A percentile compares a stretch with the other conserved stretches of the same genome.
These are phyloP conservation scores for Paraphaeosphaeria minitans DNA, from an alignment of 2,329 filamentous ascomycete genomes.

Conservation along the genomic window DNA sequence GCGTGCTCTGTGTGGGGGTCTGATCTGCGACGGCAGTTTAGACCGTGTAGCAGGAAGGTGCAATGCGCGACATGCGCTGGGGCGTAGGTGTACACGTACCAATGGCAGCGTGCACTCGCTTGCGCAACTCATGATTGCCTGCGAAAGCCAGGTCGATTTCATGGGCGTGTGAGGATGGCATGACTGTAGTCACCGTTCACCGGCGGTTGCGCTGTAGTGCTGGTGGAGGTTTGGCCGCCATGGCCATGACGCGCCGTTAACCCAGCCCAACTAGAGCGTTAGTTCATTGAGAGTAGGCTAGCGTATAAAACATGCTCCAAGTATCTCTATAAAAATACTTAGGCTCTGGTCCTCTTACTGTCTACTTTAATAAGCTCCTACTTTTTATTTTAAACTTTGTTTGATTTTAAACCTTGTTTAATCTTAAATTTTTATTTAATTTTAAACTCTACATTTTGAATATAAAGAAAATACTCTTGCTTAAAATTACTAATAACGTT, in stretches of 20 bases:
- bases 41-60: constrained; percentile 11
- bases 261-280: no score
- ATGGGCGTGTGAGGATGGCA: constrained; percentile 27
- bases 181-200: constrained; percentile 3
- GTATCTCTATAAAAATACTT: no score
- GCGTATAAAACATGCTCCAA: no score
- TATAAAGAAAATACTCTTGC: no score
- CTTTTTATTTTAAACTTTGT: no score
- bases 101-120: constrained; percentile 46
- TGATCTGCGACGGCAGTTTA: constrained; percentile 30
- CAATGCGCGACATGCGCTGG: constrained; percentile 2
- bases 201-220: constrained; percentile 9
- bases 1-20: constrained; percentile 36
- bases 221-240: constrained; percentile 16
- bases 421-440: no score
- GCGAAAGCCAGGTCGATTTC: constrained; percentile 45
- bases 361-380: no score
- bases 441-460: no score
- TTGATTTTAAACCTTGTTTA: no score
- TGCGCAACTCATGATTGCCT: constrained; percentile 41
- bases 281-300: no score
- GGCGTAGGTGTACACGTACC: constrained; percentile 22
- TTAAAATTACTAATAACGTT: no score
- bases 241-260: constrained; percentile 2
- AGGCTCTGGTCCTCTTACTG: no score